Base-by-base conservation (phyloP, 768 basidiomycete species). In the Boletus fagicola region DNA sequence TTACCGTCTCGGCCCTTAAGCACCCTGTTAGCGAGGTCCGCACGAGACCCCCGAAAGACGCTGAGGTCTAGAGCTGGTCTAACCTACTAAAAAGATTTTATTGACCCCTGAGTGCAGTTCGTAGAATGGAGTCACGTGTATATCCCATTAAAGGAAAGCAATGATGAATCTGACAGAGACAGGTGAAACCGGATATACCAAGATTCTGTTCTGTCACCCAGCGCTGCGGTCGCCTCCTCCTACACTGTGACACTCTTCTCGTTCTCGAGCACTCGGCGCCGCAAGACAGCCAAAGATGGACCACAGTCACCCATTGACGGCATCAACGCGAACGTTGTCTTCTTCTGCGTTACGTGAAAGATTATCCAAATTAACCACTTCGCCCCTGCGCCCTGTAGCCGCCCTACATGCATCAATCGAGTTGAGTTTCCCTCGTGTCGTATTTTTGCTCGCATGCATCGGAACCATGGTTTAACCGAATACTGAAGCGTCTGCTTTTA, bases 401-500 rank as follows among this genome's bases (percentile, higher is more conserved):
- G 81, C 83, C 30, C 76, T 90, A 15, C 84, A 86, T 62, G 81
- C 85, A n/a, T 86, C 85, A 64, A 84, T 91, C 74, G 80, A 89
- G 89, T 90, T 72, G 85, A 80, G 52, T 60, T 31, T 33, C 51
- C 16, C 22, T 46, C 28, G 5, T 11, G 8, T 46, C 26, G 1
- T 4, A 3, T 26, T 43, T 30, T 53, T 26, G 24, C 42, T 28
- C 16, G 49, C 13, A 43, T 13, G 16, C 22, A 11, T 46, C 10
- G 43, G 15, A 22, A 57, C 28, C 5, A 52, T 43, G 54, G 1
- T 5, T 10, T 20, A 28, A 2, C 26, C 26, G 26, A 26, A 20
- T 39, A 24, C 44, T 69, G 39, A 57, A 16, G 51, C 28, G 38
- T 36, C 47, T 31, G 8, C 40, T 44, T 24, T 18, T 60, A 91